Conservation (phyloP, 257 asterid genomes). For the Striga asiatica region DNA sequence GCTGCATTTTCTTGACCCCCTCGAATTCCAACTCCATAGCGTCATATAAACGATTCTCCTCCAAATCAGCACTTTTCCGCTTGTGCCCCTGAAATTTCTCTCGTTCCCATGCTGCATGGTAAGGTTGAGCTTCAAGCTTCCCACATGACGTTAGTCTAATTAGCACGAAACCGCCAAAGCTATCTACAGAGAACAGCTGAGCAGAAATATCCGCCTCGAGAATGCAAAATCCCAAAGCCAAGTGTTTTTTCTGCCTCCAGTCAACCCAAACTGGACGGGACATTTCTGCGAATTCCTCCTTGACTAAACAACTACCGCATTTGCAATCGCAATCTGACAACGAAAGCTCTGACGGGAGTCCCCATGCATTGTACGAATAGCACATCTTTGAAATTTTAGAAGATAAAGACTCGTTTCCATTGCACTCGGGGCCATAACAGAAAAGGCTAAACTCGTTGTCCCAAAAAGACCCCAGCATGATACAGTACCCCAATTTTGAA, state of each 20-base stretch:
- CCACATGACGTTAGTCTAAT: constrained; percentile 63
- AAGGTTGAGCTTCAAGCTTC: constrained; percentile 61
- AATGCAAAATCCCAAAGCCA: constrained; percentile 58
- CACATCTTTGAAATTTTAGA: constrained; percentile 34
- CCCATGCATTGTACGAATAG: constrained; percentile 51
- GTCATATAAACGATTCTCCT: constrained; percentile 36
- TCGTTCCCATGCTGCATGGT: constrained; percentile 36
- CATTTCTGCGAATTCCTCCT: constrained; percentile 34
- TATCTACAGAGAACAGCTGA: constrained; percentile 21
- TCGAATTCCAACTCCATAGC: constrained; percentile 19
- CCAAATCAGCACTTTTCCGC: constrained; percentile 22
- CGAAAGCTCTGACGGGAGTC: constrained; percentile 29
- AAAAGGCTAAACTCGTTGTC: constrained; percentile 49
- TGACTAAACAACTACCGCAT: constrained; percentile 52
- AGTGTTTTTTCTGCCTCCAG: constrained; percentile 67
- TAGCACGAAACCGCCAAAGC: constrained; percentile 43
- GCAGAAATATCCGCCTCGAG: constrained; percentile 27
- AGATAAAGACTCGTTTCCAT: constrained; percentile 13
- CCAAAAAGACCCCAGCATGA: constrained; percentile 84
- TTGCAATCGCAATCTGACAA: constrained; percentile 38
- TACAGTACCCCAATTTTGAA: constrained; percentile 62
- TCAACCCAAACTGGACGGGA: constrained; percentile 61
- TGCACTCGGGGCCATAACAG: constrained; percentile 49
- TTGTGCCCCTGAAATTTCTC: constrained; percentile 25
- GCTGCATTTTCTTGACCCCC: constrained; percentile 19